Evolutionary conservation across 768 basidiomycete genomes (phyloP), one percentile per base, ranked within the genome.

Genomic region (Russula olivacea): DNA sequence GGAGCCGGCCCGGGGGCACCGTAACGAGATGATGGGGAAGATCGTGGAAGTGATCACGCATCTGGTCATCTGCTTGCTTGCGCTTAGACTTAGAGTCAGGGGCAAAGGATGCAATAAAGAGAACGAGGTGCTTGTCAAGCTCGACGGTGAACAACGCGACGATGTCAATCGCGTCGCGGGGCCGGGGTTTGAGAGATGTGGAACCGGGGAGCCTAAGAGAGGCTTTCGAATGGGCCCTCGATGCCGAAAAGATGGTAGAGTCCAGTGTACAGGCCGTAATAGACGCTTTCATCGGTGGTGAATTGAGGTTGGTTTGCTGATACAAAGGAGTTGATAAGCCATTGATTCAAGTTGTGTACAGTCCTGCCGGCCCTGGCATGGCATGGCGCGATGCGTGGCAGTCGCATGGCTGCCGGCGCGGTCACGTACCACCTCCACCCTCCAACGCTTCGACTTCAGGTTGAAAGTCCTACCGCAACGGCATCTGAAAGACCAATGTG

Each of bases 191-290:
- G n/a, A 5, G 32, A 34, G 11, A 23, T 21, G 19, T 36, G 19
- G n/a, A 36, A 36, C 11, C n/a, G n/a, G 36, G 51, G 51, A n/a
- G n/a, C n/a, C n/a, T n/a, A n/a, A 8, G 19, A 19, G 34, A 53
- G n/a, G n/a, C n/a, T 53, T 53, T 53, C 51, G 51, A 53, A 53
- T 10, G 51, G 51, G 11, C 34, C 51, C n/a, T 53, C 51, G n/a
- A 53, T 4, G n/a, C 51, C 51, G n/a, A 53, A 53, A 36, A 53
- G 34, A n/a, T 53, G 51, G 51, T 36, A 53, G 4, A 52, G 51
- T n/a, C 51, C 34, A 53, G 19, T 53, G 51, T 53, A 53, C 12
- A 34, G 32, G 19, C 51, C 51, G 4, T 53, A 53, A 11, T 34
- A 53, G 19, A 5, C 21, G 10, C 4, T 36, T 36, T 53, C 51